These are phyloP conservation scores for Exophiala alcalophila DNA, from an alignment of 2,329 filamentous ascomycete species.

Conservation along the genomic window DNA sequence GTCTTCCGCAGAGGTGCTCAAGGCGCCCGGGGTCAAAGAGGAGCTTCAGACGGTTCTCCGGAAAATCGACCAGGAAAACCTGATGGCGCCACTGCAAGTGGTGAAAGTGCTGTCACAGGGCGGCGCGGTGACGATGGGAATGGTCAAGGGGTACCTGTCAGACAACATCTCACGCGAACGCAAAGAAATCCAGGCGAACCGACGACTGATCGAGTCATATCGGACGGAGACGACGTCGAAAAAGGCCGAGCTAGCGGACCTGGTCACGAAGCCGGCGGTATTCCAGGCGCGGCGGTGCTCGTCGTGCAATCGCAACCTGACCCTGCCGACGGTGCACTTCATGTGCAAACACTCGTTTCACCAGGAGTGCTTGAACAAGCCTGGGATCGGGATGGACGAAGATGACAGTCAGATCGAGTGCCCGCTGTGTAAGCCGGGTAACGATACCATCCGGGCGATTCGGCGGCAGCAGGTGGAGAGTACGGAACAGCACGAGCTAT, in stretches of 20 bases:
- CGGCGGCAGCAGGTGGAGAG: conserved; percentile 81
- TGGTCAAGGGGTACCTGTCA: conserved; percentile 89
- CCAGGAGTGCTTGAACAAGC: conserved; percentile 74
- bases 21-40: conserved; percentile 71
- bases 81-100: conserved; percentile 95
- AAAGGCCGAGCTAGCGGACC: conserved; percentile 70
- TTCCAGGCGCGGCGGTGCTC: conserved; percentile 90
- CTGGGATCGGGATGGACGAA: conserved; percentile 43
- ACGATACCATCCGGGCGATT: conserved; percentile 85
- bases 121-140: conserved; percentile 90
- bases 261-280: conserved; percentile 75
- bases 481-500: conserved; percentile 82
- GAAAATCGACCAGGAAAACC: conserved; percentile 82
- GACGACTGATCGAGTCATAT: conserved; percentile 77
- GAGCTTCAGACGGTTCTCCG: conserved; percentile 77
- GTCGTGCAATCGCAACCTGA: conserved; percentile 72
- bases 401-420: conserved; percentile 72
- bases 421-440: conserved; percentile 77
- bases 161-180: conserved; percentile 86
- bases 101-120: conserved; percentile 82
- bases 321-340: conserved; percentile 91
- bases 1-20: conserved; percentile 73
- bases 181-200: conserved; percentile 79
- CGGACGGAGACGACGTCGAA: conserved; percentile 79
- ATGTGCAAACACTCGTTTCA: conserved; percentile 97